Evolutionary conservation across 2,329 filamentous ascomycete species (phyloP).

Genomic region (Sporothrix globosa): DNA sequence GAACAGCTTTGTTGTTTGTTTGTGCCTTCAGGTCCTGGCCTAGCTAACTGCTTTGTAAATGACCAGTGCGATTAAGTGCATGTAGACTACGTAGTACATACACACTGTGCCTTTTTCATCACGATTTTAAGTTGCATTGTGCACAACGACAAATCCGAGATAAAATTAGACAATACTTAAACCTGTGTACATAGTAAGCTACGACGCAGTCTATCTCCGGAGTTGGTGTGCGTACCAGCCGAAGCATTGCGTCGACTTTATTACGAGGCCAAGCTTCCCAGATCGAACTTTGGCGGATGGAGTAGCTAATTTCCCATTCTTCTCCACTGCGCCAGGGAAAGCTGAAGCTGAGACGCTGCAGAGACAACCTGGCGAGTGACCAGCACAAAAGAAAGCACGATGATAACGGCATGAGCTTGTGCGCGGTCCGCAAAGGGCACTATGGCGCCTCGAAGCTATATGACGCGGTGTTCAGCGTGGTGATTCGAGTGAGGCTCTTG

Average conservation of each 20-base stretch:
- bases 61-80: not conserved
- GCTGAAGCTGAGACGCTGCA: conserved; percentile 30
- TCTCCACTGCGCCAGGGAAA: conserved; percentile 28
- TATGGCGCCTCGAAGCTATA: conserved; percentile 8
- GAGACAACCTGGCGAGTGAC: conserved; percentile 23
- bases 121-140: not conserved
- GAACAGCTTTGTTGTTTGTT: not conserved
- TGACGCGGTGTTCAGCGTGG: conserved; percentile 14
- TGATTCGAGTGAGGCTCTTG: not conserved
- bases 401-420: conserved; percentile 9
- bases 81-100: not conserved
- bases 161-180: not conserved
- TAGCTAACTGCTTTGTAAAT: not conserved
- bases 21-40: conserved; percentile 8
- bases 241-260: conserved; percentile 19
- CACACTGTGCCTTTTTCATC: not conserved
- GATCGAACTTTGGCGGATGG: conserved; percentile 28
- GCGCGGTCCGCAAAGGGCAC: not conserved
- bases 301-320: conserved; percentile 34
- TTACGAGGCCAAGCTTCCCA: conserved; percentile 23
- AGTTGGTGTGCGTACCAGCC: conserved; percentile 18
- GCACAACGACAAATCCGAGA: not conserved
- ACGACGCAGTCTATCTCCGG: not conserved
- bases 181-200: not conserved
- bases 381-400: conserved; percentile 16